A percentile compares a stretch with the other conserved stretches of the same genome.
Conservation (phyloP, 2,329 filamentous ascomycete species). For the Colletotrichum kahawae region DNA sequence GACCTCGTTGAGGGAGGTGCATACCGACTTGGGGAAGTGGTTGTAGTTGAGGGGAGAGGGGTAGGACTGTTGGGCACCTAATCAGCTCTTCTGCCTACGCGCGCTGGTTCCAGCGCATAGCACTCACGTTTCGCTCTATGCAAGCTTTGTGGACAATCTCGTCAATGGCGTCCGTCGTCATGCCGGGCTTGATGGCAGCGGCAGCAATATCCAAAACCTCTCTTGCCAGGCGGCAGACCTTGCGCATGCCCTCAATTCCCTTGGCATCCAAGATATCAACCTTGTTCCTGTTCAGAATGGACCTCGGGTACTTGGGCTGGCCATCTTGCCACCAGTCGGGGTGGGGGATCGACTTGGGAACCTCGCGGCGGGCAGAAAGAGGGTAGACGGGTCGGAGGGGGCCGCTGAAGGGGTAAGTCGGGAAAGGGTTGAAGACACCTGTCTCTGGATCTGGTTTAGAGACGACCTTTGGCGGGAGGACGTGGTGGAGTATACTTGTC, state of each 20-base stretch:
- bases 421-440: constrained; percentile 91
- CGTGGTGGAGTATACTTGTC: constrained; percentile 73
- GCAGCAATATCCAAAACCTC: constrained; percentile 95
- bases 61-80: constrained; percentile 69
- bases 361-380: constrained; percentile 71
- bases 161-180: constrained; percentile 95
- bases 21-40: constrained; percentile 97
- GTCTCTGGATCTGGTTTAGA: constrained; percentile 93
- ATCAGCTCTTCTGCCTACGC: not conserved
- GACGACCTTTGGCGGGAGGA: constrained; percentile 80
- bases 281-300: constrained; percentile 75
- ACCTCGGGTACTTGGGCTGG: constrained; percentile 66
- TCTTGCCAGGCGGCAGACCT: constrained; percentile 83
- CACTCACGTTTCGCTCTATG: constrained; percentile 84
- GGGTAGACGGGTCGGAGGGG: constrained; percentile 85
- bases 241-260: constrained; percentile 88
- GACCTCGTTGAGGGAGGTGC: constrained; percentile 94
- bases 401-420: constrained; percentile 83
- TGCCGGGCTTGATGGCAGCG: constrained; percentile 81
- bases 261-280: constrained; percentile 81
- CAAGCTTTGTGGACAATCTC: constrained; percentile 95
- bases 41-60: constrained; percentile 95
- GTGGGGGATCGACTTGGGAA: constrained; percentile 80
- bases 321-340: constrained; percentile 91
- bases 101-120: not conserved